Percentiles rank a stretch among this genome's conserved stretches.
phyloP scores from a whole-genome alignment of 305 asterid species.

The Rubia tinctorum region DNA sequence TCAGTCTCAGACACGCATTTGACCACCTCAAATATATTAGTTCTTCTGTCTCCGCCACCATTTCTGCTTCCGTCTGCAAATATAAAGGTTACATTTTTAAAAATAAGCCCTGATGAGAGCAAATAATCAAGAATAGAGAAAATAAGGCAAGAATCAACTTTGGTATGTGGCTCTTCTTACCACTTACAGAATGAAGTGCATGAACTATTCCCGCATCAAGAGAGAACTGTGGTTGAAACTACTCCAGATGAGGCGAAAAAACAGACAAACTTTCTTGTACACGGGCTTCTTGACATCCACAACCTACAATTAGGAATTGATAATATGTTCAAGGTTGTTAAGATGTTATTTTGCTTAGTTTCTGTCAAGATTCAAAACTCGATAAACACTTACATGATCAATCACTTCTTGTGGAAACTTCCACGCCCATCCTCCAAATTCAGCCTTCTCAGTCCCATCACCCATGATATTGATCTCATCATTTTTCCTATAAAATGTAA shows the following conservation, averaged over 20 bases:
- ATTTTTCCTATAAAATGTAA: constrained; percentile 77
- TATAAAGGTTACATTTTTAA: too few species aligned
- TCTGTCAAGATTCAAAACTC: constrained; percentile 6
- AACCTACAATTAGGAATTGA: constrained; percentile 48
- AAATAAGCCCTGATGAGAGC: too few species aligned
- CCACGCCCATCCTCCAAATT: too few species aligned
- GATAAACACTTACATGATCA: too few species aligned
- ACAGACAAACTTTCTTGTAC: constrained; percentile 61
- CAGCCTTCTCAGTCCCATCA: constrained; percentile 87
- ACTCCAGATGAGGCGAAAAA: constrained; percentile 58
- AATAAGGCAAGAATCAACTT: too few species aligned
- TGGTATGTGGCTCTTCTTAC: not conserved
- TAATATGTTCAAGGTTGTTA: not conserved
- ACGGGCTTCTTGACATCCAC: constrained; percentile 94
- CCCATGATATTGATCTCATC: constrained; percentile 92
- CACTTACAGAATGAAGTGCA: not conserved
- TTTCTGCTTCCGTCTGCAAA: too few species aligned
- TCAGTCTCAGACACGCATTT: too few species aligned
- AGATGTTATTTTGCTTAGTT: not conserved
- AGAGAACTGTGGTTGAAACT: constrained; percentile 18
- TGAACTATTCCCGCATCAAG: not conserved
- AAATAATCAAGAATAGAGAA: too few species aligned
- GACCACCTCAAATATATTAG: too few species aligned
- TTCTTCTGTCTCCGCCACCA: too few species aligned
- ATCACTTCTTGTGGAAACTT: too few species aligned